Evolutionary conservation across 495 filamentous ascomycete genomes (phyloP).

Genomic region (Podospora comata): DNA sequence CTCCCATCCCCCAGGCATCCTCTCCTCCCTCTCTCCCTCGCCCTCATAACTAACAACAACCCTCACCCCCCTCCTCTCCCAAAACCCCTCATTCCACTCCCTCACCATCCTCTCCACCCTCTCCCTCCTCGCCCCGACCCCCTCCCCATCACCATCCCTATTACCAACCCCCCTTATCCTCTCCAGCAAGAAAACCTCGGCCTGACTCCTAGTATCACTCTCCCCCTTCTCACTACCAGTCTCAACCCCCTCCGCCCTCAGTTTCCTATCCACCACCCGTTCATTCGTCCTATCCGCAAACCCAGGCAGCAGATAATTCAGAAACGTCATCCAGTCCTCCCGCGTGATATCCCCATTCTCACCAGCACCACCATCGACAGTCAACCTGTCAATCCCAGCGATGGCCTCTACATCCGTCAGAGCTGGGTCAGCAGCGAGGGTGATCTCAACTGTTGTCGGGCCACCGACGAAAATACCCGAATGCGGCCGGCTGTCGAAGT

Average conservation of each 20-base stretch:
- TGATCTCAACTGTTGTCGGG: neutral
- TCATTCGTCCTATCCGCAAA: constrained; percentile 33
- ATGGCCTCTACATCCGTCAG: constrained; percentile 18
- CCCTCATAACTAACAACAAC: constrained; percentile 13
- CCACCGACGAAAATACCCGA: neutral
- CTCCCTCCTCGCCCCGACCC: constrained; percentile 4
- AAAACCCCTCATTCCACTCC: constrained; percentile 54
- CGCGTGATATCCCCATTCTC: constrained; percentile 36
- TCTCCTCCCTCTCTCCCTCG: neutral
- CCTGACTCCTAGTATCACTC: constrained; percentile 21
- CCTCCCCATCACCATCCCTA: constrained; percentile 1
- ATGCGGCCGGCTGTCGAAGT: neutral
- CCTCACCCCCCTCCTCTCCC: constrained; percentile 38
- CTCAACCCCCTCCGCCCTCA: constrained; percentile 28
- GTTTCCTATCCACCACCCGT: constrained; percentile 36
- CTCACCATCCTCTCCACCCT: constrained; percentile 35
- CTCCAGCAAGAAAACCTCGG: constrained; percentile 31
- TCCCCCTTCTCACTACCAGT: neutral
- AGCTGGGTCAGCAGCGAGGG: constrained; percentile 25
- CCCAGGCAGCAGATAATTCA: constrained; percentile 43
- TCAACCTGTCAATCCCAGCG: constrained; percentile 4
- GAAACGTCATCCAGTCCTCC: constrained; percentile 51
- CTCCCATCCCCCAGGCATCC: neutral
- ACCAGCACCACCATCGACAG: constrained; percentile 9
- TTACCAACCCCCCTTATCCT: neutral